Base-by-base conservation (phyloP, 257 asterid genomes). In the Solanum ossicruentum region DNA sequence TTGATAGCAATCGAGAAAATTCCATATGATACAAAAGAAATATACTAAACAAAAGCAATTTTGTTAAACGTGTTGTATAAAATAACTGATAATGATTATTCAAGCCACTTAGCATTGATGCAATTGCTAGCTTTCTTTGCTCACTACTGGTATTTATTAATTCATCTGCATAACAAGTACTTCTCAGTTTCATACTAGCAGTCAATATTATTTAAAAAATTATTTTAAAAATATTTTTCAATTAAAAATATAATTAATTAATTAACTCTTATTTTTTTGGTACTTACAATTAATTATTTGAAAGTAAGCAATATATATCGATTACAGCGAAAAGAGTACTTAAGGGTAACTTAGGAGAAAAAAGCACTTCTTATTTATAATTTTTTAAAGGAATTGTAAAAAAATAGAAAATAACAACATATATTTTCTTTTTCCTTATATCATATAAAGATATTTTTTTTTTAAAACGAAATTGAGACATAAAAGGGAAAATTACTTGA, bases 101-200 rank as follows among this genome's bases (percentile, higher is more conserved):
- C 7, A 52, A n/a, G 47, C 57, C 80, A 71, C 83, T 87, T 81
- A 81, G 60, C 67, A 66, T 60, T 71, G 66, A 71, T 87, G 85
- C 82, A 69, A 11, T 84, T 28, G 9, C 63, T 51, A 32, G 17
- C 17, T 63, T 17, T 54, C 2, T 60, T 57, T 17, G 6, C 5
- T 57, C 52, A 58, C 80, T 45, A 9, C 7, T n/a, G 12, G 6
- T n/a, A 7, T n/a, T n/a, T 20, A 73, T 63, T 63, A 63, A 63
- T 63, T 5, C 41, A 36, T 36, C 5, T 23, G 18, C 41, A 63
- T 6, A 58, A 58, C 66, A n/a, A 3, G 28, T 58, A 58, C 13
- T 58, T 9, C 4, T 6, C 61, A n/a, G 4, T 10, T 13, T 0
- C 12, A 12, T 60, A 60, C 10, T 60, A 60, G 1, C 21, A n/a